phyloP scores from a whole-genome alignment of 345 rosid species.

The Moricandia moricandioides region DNA sequence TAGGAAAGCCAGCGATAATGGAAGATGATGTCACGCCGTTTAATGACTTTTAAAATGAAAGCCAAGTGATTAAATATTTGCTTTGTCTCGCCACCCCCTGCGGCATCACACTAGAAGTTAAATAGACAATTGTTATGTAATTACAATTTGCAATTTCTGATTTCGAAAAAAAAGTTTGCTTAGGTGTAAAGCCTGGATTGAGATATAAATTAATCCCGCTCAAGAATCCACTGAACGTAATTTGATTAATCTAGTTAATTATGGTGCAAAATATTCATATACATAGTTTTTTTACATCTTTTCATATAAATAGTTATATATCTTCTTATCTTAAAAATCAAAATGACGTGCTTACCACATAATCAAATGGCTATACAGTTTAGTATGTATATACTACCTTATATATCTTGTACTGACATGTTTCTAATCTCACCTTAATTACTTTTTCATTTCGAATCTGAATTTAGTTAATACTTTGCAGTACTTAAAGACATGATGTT shows the following conservation, averaged over 20 bases:
- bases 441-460: not conserved
- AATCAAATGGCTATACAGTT: not conserved
- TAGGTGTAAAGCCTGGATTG: slow-evolving; percentile 34
- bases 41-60: slow-evolving; percentile 24
- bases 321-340: not conserved
- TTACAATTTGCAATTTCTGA: slow-evolving; percentile 20
- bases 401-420: not conserved
- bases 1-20: slow-evolving; percentile 32
- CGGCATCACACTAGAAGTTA: slow-evolving; percentile 35
- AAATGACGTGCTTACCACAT: slow-evolving; percentile 38
- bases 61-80: slow-evolving; percentile 16
- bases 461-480: not conserved
- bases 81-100: slow-evolving; percentile 21
- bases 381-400: not conserved
- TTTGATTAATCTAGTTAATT: slow-evolving; percentile 7
- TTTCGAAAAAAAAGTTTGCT: not conserved
- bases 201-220: not conserved
- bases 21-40: slow-evolving; percentile 38
- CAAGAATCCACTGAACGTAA: slow-evolving; percentile 21
- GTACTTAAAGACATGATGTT: not conserved
- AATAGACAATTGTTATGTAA: not conserved
- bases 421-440: not conserved
- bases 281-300: not conserved
- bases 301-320: not conserved
- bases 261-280: slow-evolving; percentile 27